Conservation (phyloP, 1,139 yeast species). For the Taphrina communis region DNA sequence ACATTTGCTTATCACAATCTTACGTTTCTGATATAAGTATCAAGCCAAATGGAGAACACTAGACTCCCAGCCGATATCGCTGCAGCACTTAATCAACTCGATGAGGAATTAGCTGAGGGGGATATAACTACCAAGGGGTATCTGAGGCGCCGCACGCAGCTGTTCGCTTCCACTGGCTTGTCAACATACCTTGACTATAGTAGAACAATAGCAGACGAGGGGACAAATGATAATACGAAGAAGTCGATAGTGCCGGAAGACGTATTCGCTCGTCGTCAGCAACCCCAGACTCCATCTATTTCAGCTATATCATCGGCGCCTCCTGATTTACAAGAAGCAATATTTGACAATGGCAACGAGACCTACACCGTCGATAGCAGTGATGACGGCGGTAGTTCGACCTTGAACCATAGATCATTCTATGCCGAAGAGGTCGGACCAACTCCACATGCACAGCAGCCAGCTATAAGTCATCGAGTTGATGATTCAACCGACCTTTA, state of each 20-base stretch:
- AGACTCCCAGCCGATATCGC: constrained; percentile 25
- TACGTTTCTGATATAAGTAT: neutral
- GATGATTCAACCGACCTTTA: neutral
- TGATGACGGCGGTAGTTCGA: neutral
- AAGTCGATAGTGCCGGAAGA: neutral
- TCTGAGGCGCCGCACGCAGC: constrained; percentile 60
- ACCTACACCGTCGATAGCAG: neutral
- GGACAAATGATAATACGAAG: neutral
- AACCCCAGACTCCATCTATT: neutral
- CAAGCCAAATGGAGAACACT: constrained; percentile 6
- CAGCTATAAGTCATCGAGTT: neutral
- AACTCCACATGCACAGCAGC: neutral
- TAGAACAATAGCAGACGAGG: constrained; percentile 20
- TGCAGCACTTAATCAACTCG: constrained; percentile 26
- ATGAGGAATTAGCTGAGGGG: constrained; percentile 54
- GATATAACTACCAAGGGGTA: constrained; percentile 73
- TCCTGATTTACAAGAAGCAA: neutral
- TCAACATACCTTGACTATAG: constrained; percentile 39
- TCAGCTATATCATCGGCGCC: neutral
- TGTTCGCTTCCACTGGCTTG: constrained; percentile 51
- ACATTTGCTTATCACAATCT: neutral
- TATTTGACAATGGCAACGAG: neutral
- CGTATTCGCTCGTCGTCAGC: neutral
- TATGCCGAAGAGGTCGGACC: neutral
- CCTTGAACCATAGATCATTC: constrained; percentile 4